Evolutionary conservation across 2,329 filamentous ascomycete species (phyloP).

Genomic region (Fusarium coicis): DNA sequence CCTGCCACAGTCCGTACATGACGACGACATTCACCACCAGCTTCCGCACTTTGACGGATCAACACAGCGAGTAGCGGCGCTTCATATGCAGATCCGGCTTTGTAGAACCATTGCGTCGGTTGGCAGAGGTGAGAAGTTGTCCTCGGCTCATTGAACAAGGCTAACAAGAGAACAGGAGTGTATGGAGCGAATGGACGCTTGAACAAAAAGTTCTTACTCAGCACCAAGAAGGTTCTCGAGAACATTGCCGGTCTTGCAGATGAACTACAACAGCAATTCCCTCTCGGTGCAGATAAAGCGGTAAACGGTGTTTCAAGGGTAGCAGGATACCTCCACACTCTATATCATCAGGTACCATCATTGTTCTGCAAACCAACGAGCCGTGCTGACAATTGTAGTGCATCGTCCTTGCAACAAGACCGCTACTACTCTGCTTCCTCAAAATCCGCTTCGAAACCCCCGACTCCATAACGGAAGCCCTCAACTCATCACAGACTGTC

Average conservation of each 20-base stretch:
- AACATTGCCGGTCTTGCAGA: constrained; percentile 46
- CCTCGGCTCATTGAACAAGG: too few species aligned
- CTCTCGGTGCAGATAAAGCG: constrained; percentile 43
- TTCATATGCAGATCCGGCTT: constrained; percentile 49
- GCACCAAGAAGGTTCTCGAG: constrained; percentile 46
- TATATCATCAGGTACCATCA: constrained; percentile 46
- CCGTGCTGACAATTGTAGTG: constrained; percentile 31
- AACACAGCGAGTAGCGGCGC: constrained; percentile 38
- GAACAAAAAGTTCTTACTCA: constrained; percentile 46
- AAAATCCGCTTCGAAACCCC: constrained; percentile 47
- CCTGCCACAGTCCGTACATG: constrained; percentile 58
- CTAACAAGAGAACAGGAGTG: too few species aligned
- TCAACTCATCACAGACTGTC: constrained; percentile 53
- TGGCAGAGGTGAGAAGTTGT: constrained; percentile 44
- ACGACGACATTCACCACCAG: constrained; percentile 61
- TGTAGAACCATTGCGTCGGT: constrained; percentile 47
- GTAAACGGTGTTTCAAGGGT: constrained; percentile 49
- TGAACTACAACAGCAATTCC: constrained; percentile 46
- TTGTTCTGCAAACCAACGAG: fast-evolving
- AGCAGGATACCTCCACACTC: constrained; percentile 47
- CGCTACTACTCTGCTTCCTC: constrained; percentile 47
- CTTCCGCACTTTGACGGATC: constrained; percentile 47
- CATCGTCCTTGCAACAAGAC: constrained; percentile 49
- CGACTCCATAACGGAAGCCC: constrained; percentile 40
- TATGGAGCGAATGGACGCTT: constrained; percentile 47